A percentile compares a stretch with the other conserved stretches of the same genome.
These are phyloP conservation scores for Pestalotiopsis sp. DNA, from an alignment of 2,329 filamentous ascomycete genomes.

Conservation along the genomic window DNA sequence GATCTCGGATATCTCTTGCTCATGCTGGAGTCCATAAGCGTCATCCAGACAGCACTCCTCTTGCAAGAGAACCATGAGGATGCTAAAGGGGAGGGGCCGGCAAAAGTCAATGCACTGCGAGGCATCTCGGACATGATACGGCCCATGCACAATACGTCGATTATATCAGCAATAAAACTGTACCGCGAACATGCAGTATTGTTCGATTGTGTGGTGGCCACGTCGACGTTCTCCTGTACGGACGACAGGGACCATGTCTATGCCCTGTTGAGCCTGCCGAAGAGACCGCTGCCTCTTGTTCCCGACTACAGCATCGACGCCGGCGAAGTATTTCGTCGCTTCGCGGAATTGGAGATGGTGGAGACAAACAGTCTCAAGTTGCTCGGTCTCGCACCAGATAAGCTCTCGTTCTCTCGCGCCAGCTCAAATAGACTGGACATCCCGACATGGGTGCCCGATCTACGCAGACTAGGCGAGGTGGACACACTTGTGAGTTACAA, in stretches of 20 bases:
- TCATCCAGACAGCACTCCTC: neutral
- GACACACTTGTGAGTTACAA: neutral
- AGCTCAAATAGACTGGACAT: neutral
- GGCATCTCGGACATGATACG: neutral
- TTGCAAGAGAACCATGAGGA: neutral
- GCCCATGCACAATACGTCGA: neutral
- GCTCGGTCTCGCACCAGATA: neutral
- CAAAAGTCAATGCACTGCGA: neutral
- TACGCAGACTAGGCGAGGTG: neutral
- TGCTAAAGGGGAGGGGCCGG: neutral
- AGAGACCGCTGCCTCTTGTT: neutral
- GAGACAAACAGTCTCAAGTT: neutral
- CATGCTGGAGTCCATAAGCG: conserved; percentile 2
- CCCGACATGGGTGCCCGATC: conserved; percentile 5
- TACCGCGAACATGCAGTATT: neutral
- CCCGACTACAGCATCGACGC: neutral
- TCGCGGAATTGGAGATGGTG: neutral
- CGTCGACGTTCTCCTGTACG: neutral
- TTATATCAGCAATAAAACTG: neutral
- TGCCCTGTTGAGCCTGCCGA: conserved; percentile 13
- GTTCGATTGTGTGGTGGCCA: conserved; percentile 1
- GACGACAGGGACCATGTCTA: conserved; percentile 18
- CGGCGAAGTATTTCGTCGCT: neutral
- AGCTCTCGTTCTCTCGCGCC: neutral
- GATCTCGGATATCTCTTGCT: neutral